Evolutionary conservation across 1,284 basidiomycete species (phyloP).

Genomic region (Grifola frondosa): DNA sequence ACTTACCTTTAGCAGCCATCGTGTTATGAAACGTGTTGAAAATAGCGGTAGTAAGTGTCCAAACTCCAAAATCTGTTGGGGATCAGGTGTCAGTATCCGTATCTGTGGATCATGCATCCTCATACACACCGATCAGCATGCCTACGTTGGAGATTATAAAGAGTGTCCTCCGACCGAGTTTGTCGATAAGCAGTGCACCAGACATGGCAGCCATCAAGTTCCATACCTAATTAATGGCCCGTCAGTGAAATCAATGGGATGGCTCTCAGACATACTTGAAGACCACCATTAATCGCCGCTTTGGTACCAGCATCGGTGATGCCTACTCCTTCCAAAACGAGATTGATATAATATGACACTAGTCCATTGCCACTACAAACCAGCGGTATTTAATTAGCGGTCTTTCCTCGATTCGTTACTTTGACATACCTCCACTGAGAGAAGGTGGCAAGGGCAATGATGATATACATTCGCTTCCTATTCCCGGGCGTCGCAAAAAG

Average conservation of each 20-base stretch:
- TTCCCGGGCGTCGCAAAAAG: constrained; percentile 62
- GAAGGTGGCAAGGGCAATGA: constrained; percentile 66
- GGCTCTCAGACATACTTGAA: constrained; percentile 42
- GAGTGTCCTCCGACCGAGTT: constrained; percentile 57
- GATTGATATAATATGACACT: constrained; percentile 66
- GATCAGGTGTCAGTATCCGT: neutral
- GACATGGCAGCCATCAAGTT: constrained; percentile 50
- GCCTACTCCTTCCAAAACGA: constrained; percentile 61
- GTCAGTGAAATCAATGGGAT: neutral
- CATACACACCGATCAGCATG: constrained; percentile 55
- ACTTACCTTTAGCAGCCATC: constrained; percentile 53
- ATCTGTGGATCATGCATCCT: neutral
- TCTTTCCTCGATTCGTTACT: neutral
- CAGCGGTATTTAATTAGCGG: neutral
- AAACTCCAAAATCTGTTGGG: constrained; percentile 49
- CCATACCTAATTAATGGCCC: constrained; percentile 18
- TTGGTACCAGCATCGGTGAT: constrained; percentile 52
- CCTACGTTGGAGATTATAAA: constrained; percentile 65
- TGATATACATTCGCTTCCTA: constrained; percentile 64
- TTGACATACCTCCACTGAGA: constrained; percentile 63
- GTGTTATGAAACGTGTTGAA: constrained; percentile 47
- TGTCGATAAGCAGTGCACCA: constrained; percentile 60
- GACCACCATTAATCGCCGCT: constrained; percentile 59
- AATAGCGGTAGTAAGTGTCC: constrained; percentile 61
- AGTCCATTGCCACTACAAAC: constrained; percentile 59